Evolutionary conservation across 805 yeast genomes (phyloP), one percentile per base, ranked within the genome.

Genomic region (Monosporozyma yasuniensis): DNA sequence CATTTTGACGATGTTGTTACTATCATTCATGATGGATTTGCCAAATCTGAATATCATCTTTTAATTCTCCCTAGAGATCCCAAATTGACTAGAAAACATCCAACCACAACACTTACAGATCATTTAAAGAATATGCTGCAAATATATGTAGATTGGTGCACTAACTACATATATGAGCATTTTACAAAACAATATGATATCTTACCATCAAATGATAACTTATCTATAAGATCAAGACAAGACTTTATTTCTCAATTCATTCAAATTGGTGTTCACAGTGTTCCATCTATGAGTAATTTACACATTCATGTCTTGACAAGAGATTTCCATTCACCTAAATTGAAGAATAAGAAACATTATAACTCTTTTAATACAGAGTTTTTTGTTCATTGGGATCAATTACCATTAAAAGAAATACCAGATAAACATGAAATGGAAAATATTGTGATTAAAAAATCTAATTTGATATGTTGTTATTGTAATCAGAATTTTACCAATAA

Each of bases 251-350:
- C 54, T 5, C 47, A 53, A 1, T 63, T 63, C 35, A 68, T 84
- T 8, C 67, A 69, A 52, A 75, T 74, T 8, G 91, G 95, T 0
- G 73, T 85, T 23, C 95, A 87, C 64, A 65, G 84, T 4, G 74
- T 74, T 2, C 95, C 95, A 2, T 81, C 89, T 0, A 61, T 86
- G 74, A 66, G 65, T 38, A 84, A 87, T 61, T 57, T 86, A 43
- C 95, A 87, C 59, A 68, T 87, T 18, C 95, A 87, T 67, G 78
- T 87, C 22, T 72, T 87, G 45, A 80, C 89, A 0, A 70, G 68
- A 46, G 95, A 87, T 63, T 75, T 83, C 58, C 58, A 70, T 54
- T 77, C 85, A 9, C 67, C 66, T 0, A 58, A 70, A 23, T 50
- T 86, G 67, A 86, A 84, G 61, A 70, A 79, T 56, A 77, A 74